Conservation (phyloP, 2,329 filamentous ascomycete species). For the Diplocarpon mali region DNA sequence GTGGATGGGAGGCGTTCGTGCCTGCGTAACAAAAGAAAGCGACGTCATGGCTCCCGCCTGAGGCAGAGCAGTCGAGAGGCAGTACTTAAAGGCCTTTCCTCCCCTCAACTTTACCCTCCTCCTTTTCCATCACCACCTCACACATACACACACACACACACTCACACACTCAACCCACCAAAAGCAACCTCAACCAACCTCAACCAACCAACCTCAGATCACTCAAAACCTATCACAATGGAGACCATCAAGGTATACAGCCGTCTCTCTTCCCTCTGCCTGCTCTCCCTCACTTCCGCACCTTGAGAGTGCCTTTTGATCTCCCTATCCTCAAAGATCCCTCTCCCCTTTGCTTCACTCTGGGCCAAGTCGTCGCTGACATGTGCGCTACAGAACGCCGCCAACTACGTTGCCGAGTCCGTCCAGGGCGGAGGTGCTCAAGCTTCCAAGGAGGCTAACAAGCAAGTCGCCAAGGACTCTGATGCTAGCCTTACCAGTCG, state of each 20-base stretch:
- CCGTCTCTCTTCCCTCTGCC: neutral
- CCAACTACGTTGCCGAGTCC: constrained; percentile 46
- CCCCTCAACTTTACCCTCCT: constrained; percentile 6
- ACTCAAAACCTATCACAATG: constrained; percentile 24
- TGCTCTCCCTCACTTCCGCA: neutral
- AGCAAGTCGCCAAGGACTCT: constrained; percentile 41
- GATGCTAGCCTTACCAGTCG: constrained; percentile 35
- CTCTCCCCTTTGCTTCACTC: neutral
- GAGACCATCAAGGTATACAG: constrained; percentile 27
- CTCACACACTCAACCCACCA: neutral
- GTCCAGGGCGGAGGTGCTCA: constrained; percentile 37
- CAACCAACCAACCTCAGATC: constrained; percentile 11
- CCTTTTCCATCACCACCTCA: constrained; percentile 10
- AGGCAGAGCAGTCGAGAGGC: neutral
- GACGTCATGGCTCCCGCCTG: constrained; percentile 8
- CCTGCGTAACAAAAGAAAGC: neutral
- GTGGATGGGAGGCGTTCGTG: no score
- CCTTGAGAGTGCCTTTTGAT: neutral
- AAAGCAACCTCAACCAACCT: constrained; percentile 15
- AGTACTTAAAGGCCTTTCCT: constrained; percentile 6
- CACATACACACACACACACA: constrained; percentile 7
- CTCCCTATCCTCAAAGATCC: neutral
- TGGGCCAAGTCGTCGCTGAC: neutral
- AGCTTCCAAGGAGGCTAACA: constrained; percentile 48
- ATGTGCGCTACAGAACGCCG: constrained; percentile 31